Base-by-base conservation (phyloP, 305 asterid genomes). In the Rubia tinctorum region DNA sequence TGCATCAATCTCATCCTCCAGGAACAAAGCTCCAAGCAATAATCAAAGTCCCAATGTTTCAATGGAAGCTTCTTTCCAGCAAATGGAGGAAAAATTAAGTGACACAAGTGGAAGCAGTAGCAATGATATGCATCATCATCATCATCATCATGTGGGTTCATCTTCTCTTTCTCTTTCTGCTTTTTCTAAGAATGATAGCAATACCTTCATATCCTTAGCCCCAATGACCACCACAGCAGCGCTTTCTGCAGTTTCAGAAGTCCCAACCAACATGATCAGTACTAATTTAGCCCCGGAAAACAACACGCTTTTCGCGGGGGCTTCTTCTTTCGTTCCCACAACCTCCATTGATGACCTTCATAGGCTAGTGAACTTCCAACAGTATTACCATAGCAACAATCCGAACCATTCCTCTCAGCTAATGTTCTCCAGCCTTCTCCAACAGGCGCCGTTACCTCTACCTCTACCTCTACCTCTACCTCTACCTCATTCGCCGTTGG, bases 21-120 rank as follows among this genome's bases (percentile, higher is more conserved):
- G 64, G 75, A 73, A 63, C 11, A 45, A 73, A 11, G 13, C 51
- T 10, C 23, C 60, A 18, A 53, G 25, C 25, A 18, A 53, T 20
- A 53, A 20, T 7, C 60, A 53, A 53, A 53, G 60, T 22, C 60
- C 60, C n/a, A 18, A 53, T 53, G 23, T 53, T 7, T 53, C 76
- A 49, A 53, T 43, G 42, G 74, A 73, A 66, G 74, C 22, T 63
- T 66, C 67, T 0, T 66, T 60, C 7, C 73, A 64, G 2, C 82
- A 75, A 20, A 2, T 53, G 1, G 79, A 74, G 18, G 80, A 78
- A 8, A 78, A 71, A 60, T 8, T 72, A 11, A 81, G 82, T 8
- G 82, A 81, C 59, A 75, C 85, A 44, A 75, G 80, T 39, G 85
- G 82, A 61, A 72, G 72, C 60, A 71, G 74, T 30, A 68, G 74